These are phyloP conservation scores for Chlorella sp. DNA, from an alignment of 139 green algal species.

Conservation along the genomic window DNA sequence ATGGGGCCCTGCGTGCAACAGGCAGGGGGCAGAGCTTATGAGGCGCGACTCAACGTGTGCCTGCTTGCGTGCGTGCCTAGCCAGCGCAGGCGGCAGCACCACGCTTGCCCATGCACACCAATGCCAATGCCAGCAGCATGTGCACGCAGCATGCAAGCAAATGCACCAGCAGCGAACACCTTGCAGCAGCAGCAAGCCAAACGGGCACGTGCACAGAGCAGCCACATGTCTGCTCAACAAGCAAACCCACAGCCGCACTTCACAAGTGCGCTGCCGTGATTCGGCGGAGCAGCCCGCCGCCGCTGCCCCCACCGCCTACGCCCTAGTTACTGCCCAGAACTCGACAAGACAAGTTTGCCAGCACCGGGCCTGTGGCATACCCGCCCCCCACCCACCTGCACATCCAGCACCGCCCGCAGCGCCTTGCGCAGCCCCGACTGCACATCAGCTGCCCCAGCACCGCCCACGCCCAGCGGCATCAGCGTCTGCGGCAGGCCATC, in stretches of 20 bases:
- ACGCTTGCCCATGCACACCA: too few species aligned
- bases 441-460: slow-evolving; percentile 38
- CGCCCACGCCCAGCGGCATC: slow-evolving; percentile 14
- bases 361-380: neutral
- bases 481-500: slow-evolving; percentile 39
- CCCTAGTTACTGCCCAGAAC: too few species aligned
- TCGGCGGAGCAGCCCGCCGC: too few species aligned
- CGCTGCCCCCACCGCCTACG: too few species aligned
- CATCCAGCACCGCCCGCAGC: slow-evolving; percentile 56
- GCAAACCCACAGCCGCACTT: neutral
- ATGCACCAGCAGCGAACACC: too few species aligned
- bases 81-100: neutral
- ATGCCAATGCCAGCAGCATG: too few species aligned
- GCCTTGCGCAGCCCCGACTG: slow-evolving; percentile 41
- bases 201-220: neutral
- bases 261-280: too few species aligned
- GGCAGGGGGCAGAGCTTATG: neutral
- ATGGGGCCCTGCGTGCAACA: slow-evolving; percentile 3
- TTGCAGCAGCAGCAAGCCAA: neutral
- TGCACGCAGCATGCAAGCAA: neutral
- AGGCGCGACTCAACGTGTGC: neutral
- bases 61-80: too few species aligned
- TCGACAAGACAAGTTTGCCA: too few species aligned
- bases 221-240: slow-evolving; percentile 20
- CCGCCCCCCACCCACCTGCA: slow-evolving; percentile 7